phyloP scores from a whole-genome alignment of 148 eudicot genomes.

The Silene conica region DNA sequence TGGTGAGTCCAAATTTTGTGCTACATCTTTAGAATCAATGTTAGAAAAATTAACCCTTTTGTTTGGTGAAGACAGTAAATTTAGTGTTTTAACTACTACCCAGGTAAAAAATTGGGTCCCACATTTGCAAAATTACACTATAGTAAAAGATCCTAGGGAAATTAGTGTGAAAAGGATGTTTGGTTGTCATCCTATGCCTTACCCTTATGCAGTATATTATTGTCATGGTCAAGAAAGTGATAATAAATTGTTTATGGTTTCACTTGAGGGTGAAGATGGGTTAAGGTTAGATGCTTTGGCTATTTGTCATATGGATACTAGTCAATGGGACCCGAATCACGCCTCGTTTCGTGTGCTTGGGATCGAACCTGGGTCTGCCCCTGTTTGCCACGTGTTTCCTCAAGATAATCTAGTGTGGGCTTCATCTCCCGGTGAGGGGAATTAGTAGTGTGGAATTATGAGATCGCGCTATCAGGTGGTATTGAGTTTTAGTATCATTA shows the following conservation, averaged over 20 bases:
- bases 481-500: no score
- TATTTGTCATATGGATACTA: constrained; percentile 58
- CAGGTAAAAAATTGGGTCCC: constrained; percentile 25
- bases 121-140: constrained; percentile 46
- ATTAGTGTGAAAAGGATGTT: constrained; percentile 31
- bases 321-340: constrained; percentile 44
- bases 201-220: constrained; percentile 59
- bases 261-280: constrained; percentile 42
- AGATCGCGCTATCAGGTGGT: no score
- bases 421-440: constrained; percentile 15
- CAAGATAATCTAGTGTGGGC: constrained; percentile 52
- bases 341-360: constrained; percentile 44
- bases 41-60: constrained; percentile 26
- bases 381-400: constrained; percentile 58
- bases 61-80: constrained; percentile 25
- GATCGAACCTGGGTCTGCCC: constrained; percentile 36
- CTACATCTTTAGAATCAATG: constrained; percentile 49
- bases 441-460: no score
- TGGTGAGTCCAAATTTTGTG: constrained; percentile 45
- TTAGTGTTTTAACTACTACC: constrained; percentile 40
- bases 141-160: constrained; percentile 33
- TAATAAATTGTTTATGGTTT: constrained; percentile 36
- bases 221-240: constrained; percentile 54
- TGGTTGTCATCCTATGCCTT: constrained; percentile 66
- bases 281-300: constrained; percentile 41